Evolutionary conservation across 2,329 filamentous ascomycete genomes (phyloP).

Genomic region (Alternaria rosae): DNA sequence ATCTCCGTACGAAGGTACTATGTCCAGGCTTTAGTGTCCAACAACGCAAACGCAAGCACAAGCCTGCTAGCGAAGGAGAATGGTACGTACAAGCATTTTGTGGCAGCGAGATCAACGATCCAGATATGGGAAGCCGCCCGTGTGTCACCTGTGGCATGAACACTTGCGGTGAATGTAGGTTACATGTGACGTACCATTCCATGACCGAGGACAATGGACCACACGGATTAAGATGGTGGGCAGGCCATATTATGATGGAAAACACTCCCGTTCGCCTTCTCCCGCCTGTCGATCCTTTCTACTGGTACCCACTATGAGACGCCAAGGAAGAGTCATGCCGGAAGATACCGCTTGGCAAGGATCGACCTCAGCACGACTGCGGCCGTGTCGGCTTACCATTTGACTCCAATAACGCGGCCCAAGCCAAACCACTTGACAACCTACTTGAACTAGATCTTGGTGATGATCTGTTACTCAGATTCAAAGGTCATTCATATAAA

Average conservation of each 20-base stretch:
- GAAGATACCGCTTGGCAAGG: neutral
- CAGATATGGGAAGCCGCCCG: constrained; percentile 3
- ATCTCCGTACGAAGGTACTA: neutral
- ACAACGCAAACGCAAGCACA: neutral
- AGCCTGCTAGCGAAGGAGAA: neutral
- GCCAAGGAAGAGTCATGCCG: neutral
- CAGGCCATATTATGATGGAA: constrained; percentile 27
- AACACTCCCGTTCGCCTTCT: constrained; percentile 21
- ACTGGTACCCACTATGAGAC: constrained; percentile 10
- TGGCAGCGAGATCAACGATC: neutral
- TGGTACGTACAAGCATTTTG: neutral
- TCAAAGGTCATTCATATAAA: neutral
- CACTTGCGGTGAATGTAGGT: constrained; percentile 40
- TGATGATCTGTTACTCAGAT: neutral
- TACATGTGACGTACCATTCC: constrained; percentile 36
- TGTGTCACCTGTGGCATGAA: constrained; percentile 29
- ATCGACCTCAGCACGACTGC: neutral
- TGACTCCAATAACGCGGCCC: neutral
- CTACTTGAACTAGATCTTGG: neutral
- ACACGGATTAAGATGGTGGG: constrained; percentile 24
- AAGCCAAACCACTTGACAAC: neutral
- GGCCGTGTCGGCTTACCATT: neutral
- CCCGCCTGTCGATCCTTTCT: constrained; percentile 12
- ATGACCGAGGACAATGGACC: constrained; percentile 27
- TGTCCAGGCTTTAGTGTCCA: neutral